These are phyloP conservation scores for Aspergillus flavus DNA, from an alignment of 2,329 filamentous ascomycete genomes.

Conservation along the genomic window DNA sequence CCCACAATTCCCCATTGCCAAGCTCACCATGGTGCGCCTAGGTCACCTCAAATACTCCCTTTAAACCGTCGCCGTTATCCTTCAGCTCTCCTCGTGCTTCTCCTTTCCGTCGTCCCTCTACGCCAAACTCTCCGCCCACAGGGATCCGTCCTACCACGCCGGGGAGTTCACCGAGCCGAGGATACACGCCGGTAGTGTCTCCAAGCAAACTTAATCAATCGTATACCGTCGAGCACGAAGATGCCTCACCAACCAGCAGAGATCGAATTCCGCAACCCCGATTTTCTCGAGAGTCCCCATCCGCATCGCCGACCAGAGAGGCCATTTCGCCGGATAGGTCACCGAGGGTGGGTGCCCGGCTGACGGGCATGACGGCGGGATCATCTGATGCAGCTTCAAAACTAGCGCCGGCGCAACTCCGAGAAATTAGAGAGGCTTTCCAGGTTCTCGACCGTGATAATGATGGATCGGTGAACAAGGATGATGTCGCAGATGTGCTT, in stretches of 20 bases:
- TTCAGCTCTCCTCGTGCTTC: slow-evolving; percentile 72
- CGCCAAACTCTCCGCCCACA: slow-evolving; percentile 63
- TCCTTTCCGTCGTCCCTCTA: slow-evolving; percentile 68
- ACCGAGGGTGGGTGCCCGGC: slow-evolving; percentile 31
- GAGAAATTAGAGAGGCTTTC: slow-evolving; percentile 88
- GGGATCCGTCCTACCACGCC: slow-evolving; percentile 52
- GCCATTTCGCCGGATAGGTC: slow-evolving; percentile 29
- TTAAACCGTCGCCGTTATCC: slow-evolving; percentile 72
- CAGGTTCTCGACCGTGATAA: slow-evolving; percentile 89
- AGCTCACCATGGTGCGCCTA: slow-evolving; percentile 15
- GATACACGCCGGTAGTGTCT: slow-evolving; percentile 46
- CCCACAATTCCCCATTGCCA: not conserved
- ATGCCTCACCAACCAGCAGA: slow-evolving; percentile 32
- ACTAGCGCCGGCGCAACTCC: slow-evolving; percentile 78
- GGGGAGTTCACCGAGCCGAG: slow-evolving; percentile 48
- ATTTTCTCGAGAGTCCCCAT: slow-evolving; percentile 40
- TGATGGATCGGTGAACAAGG: slow-evolving; percentile 77
- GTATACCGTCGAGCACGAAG: slow-evolving; percentile 47
- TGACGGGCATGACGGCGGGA: slow-evolving; percentile 24
- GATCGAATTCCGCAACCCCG: slow-evolving; percentile 38
- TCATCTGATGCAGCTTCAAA: slow-evolving; percentile 43
- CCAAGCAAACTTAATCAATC: slow-evolving; percentile 52
- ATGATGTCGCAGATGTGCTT: slow-evolving; percentile 86
- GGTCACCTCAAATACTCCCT: slow-evolving; percentile 58
- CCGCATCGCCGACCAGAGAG: slow-evolving; percentile 42